A percentile compares a stretch with the other conserved stretches of the same genome.
Evolutionary conservation across 805 yeast species (phyloP).

Genomic region (Cyberlindnera euphorbiiphila): DNA sequence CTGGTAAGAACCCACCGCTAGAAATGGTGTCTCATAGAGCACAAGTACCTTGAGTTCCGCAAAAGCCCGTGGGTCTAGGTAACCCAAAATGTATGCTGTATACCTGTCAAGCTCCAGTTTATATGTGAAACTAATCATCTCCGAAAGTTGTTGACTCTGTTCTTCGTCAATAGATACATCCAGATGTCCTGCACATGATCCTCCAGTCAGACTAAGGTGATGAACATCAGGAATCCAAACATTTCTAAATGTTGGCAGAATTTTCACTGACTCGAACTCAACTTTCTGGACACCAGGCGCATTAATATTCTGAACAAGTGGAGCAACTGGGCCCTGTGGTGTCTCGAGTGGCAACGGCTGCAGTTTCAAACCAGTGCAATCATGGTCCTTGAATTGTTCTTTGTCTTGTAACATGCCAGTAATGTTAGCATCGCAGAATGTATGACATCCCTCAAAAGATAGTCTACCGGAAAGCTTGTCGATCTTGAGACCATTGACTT

Average conservation of each 20-base stretch:
- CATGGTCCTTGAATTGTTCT: neutral
- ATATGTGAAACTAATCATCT: neutral
- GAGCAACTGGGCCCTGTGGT: neutral
- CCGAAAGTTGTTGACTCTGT: neutral
- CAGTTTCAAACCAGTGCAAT: too few species aligned
- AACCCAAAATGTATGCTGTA: neutral
- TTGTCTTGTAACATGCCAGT: too few species aligned
- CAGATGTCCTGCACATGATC: neutral
- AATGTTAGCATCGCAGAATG: too few species aligned
- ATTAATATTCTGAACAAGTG: neutral
- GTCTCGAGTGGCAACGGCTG: neutral
- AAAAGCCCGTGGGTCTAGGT: neutral
- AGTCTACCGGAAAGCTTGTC: too few species aligned
- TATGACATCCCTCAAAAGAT: too few species aligned
- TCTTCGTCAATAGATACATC: neutral
- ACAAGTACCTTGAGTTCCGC: neutral
- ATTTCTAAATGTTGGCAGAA: neutral
- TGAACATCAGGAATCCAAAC: constrained; percentile 1
- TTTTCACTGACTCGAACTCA: neutral
- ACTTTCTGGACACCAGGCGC: constrained; percentile 1
- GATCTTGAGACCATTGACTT: neutral
- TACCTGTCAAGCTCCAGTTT: neutral
- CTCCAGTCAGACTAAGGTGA: neutral
- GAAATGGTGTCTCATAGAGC: neutral
- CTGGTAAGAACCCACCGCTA: too few species aligned